These are phyloP conservation scores for Hypoxylon sp. DNA, from an alignment of 2,329 filamentous ascomycete genomes.

Conservation along the genomic window DNA sequence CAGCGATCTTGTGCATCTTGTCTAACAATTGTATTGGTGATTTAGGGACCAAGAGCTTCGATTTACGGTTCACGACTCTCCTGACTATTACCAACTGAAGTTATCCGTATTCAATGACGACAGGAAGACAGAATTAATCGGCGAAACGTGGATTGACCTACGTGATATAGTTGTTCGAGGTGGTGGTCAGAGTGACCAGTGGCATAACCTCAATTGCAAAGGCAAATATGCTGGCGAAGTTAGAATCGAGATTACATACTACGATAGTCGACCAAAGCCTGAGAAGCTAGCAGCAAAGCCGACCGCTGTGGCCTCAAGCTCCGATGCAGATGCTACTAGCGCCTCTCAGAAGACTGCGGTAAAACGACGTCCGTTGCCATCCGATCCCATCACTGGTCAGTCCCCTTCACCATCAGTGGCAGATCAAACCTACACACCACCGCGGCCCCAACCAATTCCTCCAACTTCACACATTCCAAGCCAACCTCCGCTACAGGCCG, in stretches of 20 bases:
- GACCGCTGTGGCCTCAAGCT: conserved; percentile 59
- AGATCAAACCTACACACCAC: conserved; percentile 64
- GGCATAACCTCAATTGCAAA: conserved; percentile 89
- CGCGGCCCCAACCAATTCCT: conserved; percentile 63
- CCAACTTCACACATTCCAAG: conserved; percentile 61
- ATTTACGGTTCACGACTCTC: conserved; percentile 95
- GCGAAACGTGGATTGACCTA: conserved; percentile 91
- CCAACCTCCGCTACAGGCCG: conserved; percentile 68
- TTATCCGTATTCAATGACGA: conserved; percentile 98
- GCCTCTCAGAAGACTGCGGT: conserved; percentile 68
- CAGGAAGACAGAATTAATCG: conserved; percentile 96
- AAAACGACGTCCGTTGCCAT: conserved; percentile 87
- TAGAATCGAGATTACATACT: conserved; percentile 95
- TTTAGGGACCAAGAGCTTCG: conserved; percentile 96
- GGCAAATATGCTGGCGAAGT: conserved; percentile 98
- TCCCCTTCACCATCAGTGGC: conserved; percentile 59
- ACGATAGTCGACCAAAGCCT: conserved; percentile 87
- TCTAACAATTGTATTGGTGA: conserved; percentile 42
- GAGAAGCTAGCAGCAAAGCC: conserved; percentile 77
- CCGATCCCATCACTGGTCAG: conserved; percentile 77
- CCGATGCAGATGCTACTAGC: conserved; percentile 51
- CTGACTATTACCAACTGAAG: conserved; percentile 96
- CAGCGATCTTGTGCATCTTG: conserved; percentile 3
- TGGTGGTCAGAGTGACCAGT: conserved; percentile 93
- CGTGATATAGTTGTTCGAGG: conserved; percentile 84